These are phyloP conservation scores for Silene vulgaris DNA, from an alignment of 179 eudicot genomes.

Conservation along the genomic window DNA sequence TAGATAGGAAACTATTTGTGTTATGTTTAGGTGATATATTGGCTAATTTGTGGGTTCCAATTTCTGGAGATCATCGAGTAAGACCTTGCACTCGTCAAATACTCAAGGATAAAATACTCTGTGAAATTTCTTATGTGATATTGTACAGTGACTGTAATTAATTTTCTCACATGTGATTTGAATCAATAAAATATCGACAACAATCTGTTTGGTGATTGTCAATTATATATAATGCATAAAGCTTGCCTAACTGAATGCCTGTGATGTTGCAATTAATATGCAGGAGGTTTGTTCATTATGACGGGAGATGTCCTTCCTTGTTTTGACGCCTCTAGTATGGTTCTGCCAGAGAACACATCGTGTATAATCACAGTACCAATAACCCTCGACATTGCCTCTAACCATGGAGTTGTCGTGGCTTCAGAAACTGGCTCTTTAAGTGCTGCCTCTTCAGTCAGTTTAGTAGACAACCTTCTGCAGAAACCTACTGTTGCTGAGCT, in stretches of 20 bases:
- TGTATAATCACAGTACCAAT: slow-evolving; percentile 96
- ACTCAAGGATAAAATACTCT: not conserved
- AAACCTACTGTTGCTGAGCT: slow-evolving; percentile 83
- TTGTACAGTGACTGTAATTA: not conserved
- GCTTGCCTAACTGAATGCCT: slow-evolving; percentile 5
- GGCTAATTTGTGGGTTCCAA: not conserved
- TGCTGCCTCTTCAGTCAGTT: slow-evolving; percentile 38
- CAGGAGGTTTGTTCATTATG: slow-evolving; percentile 94
- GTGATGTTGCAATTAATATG: slow-evolving; percentile 17
- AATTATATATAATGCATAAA: not conserved
- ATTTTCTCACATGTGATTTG: not conserved
- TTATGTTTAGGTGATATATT: not conserved
- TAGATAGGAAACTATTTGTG: not conserved
- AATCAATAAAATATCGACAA: not conserved
- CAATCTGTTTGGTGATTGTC: slow-evolving; percentile 3
- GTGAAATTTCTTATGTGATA: not conserved
- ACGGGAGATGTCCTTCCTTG: slow-evolving; percentile 99
- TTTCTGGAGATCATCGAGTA: not conserved
- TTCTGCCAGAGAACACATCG: slow-evolving; percentile 78
- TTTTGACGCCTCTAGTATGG: slow-evolving; percentile 87
- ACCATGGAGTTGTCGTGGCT: slow-evolving; percentile 95
- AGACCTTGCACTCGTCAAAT: not conserved
- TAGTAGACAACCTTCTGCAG: slow-evolving; percentile 86
- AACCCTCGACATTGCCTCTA: slow-evolving; percentile 88
- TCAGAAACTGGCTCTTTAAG: slow-evolving; percentile 40